Evolutionary conservation across 1,284 basidiomycete species (phyloP), one percentile per base, ranked within the genome.

Genomic region (Cryptococcus wingfieldii): DNA sequence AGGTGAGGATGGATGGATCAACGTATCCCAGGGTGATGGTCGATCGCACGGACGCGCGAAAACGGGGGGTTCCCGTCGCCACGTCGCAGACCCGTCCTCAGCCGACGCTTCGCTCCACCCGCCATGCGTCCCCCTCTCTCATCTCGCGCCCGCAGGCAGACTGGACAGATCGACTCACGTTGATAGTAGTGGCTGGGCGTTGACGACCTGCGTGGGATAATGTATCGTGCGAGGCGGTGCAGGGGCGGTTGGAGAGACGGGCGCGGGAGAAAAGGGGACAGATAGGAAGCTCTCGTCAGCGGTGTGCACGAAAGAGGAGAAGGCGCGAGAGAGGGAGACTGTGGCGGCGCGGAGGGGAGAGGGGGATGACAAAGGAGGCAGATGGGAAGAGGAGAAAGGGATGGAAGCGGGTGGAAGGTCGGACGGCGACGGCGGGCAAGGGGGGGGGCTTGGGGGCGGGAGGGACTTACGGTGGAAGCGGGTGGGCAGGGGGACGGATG

Each of bases 31-130:
- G 14, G 16, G 18, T 44, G 18, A 25, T 42, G 41, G 41, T 52
- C 55, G 50, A 52, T 56, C 50, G 55, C 55, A 56, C 55, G 49
- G 55, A 56, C 55, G 55, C 55, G 55, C 45, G 37, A 25, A 10
- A 38, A 34, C 7, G 31, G 31, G 31, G 31, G 4, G 1, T 34
- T 34, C 31, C 31, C 31, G 31, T 34, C 5, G 31, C 31, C 10
- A 6, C 6, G 31, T 34, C 31, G 6, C 31, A 6, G 10, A 34
- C 31, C 31, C 31, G 2, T 34, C 31, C 31, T 34, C 31, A 10
- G 31, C 7, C 31, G 31, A 34, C 31, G 31, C 31, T 3, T 34
- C 31, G 31, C 31, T 34, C 31, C 31, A 8, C 19, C 39, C n/a
- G 23, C 25, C 9, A 19, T 45, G 19, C 28, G 41, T 27, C 19